Evolutionary conservation across 352 stramenopile genomes (phyloP), one percentile per base, ranked within the genome.

Genomic region (Halophytophthora polymorphica): DNA sequence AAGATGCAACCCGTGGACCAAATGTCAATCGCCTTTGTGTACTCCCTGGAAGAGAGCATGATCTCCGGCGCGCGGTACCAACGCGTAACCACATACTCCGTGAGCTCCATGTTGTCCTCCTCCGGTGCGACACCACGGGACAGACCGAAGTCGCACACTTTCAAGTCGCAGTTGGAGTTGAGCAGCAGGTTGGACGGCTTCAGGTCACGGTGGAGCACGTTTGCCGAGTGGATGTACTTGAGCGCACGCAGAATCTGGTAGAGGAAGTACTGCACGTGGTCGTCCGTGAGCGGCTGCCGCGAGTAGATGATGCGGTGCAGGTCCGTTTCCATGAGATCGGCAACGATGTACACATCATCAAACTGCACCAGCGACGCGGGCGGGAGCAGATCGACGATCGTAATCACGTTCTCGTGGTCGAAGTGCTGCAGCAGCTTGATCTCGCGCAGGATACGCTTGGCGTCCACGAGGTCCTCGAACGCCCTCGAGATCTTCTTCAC

Each of bases 381-480:
- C 18, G 93, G 90, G 71, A 98, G 83, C 70, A 99, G 84, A 60
- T 98, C 95, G 7, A 96, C 71, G 62, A 99, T 95, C 45, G 85
- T 88, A 38, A 99, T 97, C 53, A 99, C 81, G 49, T 98, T 98
- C 66, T 98, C 88, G 65, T 96, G 90, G 46, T 94, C 77, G 81
- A 98, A 96, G 45, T 96, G 86, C 57, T 95, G 85, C 40, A 98
- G 61, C 34, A 98, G 68, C 48, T 96, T 95, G 63, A 99, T 98
- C 71, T 99, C 97, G 19, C 97, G 83, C 40, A 99, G 72, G 56
- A 99, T 99, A 41, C 97, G 90, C 71, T 99, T 99, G 35, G 97
- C 98, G 66, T 99, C 97, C 40, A 99, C 96, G 29, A 99, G 89
- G 71, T 99, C 96, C 45, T 98, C 93, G 61, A 98, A 98, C 10